Evolutionary conservation across 176 grass and related monocot species (phyloP), one percentile per base, ranked within the genome.

Genomic region (Oryza coarctata): DNA sequence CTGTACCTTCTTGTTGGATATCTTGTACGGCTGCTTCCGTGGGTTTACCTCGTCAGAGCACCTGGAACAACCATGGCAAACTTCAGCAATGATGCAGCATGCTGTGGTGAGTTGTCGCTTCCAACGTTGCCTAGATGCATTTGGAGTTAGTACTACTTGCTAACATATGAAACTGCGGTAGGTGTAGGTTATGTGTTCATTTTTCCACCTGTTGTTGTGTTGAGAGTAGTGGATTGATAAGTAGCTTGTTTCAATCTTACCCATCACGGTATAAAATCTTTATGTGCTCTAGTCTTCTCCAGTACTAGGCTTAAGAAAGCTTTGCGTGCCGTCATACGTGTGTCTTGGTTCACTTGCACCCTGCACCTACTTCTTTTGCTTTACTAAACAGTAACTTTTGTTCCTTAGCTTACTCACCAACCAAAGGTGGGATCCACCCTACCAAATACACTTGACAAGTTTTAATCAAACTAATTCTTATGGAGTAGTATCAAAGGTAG

Each of bases 21-120:
- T 87, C 78, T 91, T 85, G 75, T 97, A 97, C 9, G 84, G 86
- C 62, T 86, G 88, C 78, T 93, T 94, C 75, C 92, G 76, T 1
- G 95, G 92, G 50, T 93, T 98, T 58, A 82, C 65, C 71, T 98
- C 95, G 6, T 98, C 95, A 5, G 95, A 98, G 65, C 95, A 94
- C 79, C 95, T 98, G 84, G 47, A 43, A 75, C 32, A 80, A 4
- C 33, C 41, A 73, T 41, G 32, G 18, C 2, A 30, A 7, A 58
- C 15, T 26, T 80, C 50, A 76, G 39, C 36, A 27, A 73, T 12
- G 36, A 73, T 33, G 49, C 50, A 29, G 9, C 52, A 77, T 38
- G 0, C 22, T 5, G 27, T 31, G 35, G 26, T 44, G 31, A 82
- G 68, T 8, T 41, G 38, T 65, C 31, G 29, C 11, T 49, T 44